Percentiles rank a stretch among this genome's conserved stretches.
Evolutionary conservation across 352 stramenopile genomes (phyloP).

Genomic region (Phytophthora meadii): DNA sequence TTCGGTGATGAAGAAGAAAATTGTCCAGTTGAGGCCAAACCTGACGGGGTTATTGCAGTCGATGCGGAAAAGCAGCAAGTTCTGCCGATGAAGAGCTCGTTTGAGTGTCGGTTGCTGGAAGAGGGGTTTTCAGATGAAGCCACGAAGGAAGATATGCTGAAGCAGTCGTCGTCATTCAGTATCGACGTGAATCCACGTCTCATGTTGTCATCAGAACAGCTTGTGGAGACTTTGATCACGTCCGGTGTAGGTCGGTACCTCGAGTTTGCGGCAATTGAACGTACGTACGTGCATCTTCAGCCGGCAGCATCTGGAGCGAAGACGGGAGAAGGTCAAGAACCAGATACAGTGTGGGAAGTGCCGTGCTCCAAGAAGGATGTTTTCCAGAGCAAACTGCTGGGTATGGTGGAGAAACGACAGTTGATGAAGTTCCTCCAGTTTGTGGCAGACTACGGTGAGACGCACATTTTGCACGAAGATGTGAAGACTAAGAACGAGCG

Average conservation of each 20-base stretch:
- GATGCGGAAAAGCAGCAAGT: conserved; percentile 20
- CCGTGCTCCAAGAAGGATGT: conserved; percentile 92
- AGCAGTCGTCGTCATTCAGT: conserved; percentile 68
- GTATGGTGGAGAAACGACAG: conserved; percentile 87
- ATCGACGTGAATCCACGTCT: conserved; percentile 86
- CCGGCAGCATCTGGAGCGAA: conserved; percentile 14
- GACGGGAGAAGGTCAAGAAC: conserved; percentile 6
- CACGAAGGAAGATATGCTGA: conserved; percentile 42
- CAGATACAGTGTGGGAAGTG: conserved; percentile 75
- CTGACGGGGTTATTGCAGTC: background rate
- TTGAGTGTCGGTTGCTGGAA: conserved; percentile 54
- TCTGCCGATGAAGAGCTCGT: conserved; percentile 53
- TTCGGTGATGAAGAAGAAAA: conserved; percentile 47
- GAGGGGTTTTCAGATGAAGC: conserved; percentile 48
- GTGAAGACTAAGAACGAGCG: conserved; percentile 89
- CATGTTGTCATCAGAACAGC: conserved; percentile 76
- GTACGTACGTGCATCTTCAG: conserved; percentile 77
- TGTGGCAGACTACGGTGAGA: conserved; percentile 85
- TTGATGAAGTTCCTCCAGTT: conserved; percentile 94
- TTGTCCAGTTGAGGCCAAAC: conserved; percentile 2
- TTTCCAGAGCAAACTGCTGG: conserved; percentile 87
- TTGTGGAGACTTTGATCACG: conserved; percentile 86
- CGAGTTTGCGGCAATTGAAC: conserved; percentile 89
- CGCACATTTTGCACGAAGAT: conserved; percentile 72
- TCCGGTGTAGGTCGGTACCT: conserved; percentile 88